A percentile compares a stretch with the other conserved stretches of the same genome.
These are phyloP conservation scores for Harrya chromipes DNA, from an alignment of 768 basidiomycete species.

Conservation along the genomic window DNA sequence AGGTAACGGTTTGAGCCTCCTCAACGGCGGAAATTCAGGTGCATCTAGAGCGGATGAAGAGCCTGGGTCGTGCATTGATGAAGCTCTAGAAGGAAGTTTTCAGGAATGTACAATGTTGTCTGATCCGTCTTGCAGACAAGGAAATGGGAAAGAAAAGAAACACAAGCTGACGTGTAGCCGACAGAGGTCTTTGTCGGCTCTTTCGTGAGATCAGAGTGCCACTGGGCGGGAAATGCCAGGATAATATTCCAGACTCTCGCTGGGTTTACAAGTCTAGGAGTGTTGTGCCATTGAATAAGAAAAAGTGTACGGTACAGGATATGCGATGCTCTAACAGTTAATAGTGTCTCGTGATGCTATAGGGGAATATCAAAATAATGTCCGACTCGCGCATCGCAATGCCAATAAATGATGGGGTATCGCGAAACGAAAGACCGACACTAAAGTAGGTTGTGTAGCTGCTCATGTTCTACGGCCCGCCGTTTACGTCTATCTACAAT, in stretches of 20 bases:
- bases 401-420: slow-evolving; percentile 43
- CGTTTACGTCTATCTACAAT: slow-evolving; percentile 43
- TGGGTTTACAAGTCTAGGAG: slow-evolving; percentile 11
- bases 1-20: slow-evolving; percentile 74
- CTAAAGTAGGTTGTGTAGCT: slow-evolving; percentile 37
- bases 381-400: slow-evolving; percentile 49
- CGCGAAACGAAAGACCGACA: slow-evolving; percentile 52
- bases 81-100: slow-evolving; percentile 8
- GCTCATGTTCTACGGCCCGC: slow-evolving; percentile 46
- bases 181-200: neutral
- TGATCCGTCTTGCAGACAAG: slow-evolving; percentile 11
- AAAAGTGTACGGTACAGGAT: slow-evolving; percentile 41
- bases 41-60: slow-evolving; percentile 62
- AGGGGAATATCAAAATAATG: slow-evolving; percentile 39
- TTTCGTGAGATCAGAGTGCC: slow-evolving; percentile 20
- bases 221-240: neutral
- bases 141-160: slow-evolving; percentile 24
- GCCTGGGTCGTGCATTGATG: slow-evolving; percentile 48
- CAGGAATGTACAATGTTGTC: slow-evolving; percentile 13
- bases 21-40: slow-evolving; percentile 57
- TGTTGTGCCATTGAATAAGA: slow-evolving; percentile 23
- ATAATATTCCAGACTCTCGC: too few species aligned
- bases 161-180: slow-evolving; percentile 31
- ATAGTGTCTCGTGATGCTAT: slow-evolving; percentile 59
- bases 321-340: slow-evolving; percentile 66